Conservation (phyloP, 1,284 basidiomycete genomes). For the Trametes hirsuta region DNA sequence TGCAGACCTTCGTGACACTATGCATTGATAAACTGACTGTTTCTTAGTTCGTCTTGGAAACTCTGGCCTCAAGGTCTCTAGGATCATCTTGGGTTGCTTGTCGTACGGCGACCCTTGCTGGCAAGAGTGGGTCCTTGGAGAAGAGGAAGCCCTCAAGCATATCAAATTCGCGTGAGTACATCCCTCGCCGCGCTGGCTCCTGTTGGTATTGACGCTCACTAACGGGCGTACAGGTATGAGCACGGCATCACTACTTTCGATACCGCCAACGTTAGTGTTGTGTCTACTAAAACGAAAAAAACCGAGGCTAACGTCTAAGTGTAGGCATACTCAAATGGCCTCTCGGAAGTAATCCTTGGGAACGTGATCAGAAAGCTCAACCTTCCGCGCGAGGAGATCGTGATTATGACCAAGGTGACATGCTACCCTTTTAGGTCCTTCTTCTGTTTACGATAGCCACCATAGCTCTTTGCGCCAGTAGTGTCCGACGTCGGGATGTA, state of each 20-base stretch:
- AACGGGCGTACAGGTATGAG: slow-evolving; percentile 31
- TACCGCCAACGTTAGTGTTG: slow-evolving; percentile 6
- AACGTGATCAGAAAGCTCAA: slow-evolving; percentile 76
- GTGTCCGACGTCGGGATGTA: too few species aligned
- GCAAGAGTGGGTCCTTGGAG: slow-evolving; percentile 40
- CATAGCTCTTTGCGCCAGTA: background rate
- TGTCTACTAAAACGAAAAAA: background rate
- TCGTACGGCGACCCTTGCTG: slow-evolving; percentile 38
- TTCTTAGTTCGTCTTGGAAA: slow-evolving; percentile 42
- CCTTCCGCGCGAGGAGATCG: slow-evolving; percentile 75
- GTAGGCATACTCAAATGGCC: slow-evolving; percentile 47
- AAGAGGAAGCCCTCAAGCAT: slow-evolving; percentile 37
- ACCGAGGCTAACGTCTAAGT: background rate
- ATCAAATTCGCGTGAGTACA: slow-evolving; percentile 39
- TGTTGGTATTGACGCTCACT: too few species aligned
- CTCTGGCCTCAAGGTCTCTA: slow-evolving; percentile 46
- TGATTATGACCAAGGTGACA: slow-evolving; percentile 75
- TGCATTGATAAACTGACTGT: background rate
- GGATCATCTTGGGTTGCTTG: slow-evolving; percentile 43
- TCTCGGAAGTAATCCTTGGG: slow-evolving; percentile 77
- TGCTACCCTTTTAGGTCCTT: background rate
- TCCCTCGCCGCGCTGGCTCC: too few species aligned
- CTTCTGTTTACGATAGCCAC: background rate
- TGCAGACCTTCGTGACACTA: slow-evolving; percentile 43
- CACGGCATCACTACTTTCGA: slow-evolving; percentile 55